phyloP scores from a whole-genome alignment of 2,329 filamentous ascomycete genomes.

The Aspergillus clavatus region DNA sequence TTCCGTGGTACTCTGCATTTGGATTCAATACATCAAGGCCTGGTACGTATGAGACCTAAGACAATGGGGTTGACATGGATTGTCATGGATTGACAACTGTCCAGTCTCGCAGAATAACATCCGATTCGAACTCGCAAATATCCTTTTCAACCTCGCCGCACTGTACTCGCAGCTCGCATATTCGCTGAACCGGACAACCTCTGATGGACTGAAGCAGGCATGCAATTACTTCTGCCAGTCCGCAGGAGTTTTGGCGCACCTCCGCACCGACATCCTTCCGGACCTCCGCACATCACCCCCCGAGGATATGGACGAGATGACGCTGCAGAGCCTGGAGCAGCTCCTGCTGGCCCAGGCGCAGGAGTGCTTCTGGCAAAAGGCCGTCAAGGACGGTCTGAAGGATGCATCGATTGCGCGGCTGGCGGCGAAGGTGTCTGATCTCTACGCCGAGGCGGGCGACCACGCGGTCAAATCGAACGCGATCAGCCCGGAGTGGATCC shows the following conservation, averaged over 20 bases:
- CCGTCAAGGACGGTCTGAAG: conserved; percentile 88
- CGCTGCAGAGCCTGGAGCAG: conserved; percentile 75
- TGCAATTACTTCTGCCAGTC: conserved; percentile 86
- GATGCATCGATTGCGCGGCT: conserved; percentile 89
- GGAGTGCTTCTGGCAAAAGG: conserved; percentile 98
- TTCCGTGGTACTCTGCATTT: conserved; percentile 90
- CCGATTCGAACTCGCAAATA: conserved; percentile 80
- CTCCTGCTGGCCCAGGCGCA: conserved; percentile 88
- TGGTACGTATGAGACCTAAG: conserved; percentile 25
- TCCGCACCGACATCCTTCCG: conserved; percentile 71
- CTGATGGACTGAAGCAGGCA: conserved; percentile 79
- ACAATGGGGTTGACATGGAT: too few relatives aligned
- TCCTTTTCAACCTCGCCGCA: conserved; percentile 88
- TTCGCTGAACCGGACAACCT: conserved; percentile 68
- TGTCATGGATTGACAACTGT: not conserved
- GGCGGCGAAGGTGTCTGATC: conserved; percentile 83
- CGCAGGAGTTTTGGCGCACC: conserved; percentile 75
- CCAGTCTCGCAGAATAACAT: conserved; percentile 60
- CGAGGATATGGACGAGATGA: conserved; percentile 91
- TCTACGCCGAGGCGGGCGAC: conserved; percentile 80
- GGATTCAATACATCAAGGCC: conserved; percentile 82
- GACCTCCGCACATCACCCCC: conserved; percentile 79
- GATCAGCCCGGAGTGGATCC: conserved; percentile 92
- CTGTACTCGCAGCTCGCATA: conserved; percentile 90
- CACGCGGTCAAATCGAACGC: conserved; percentile 83